A percentile compares a stretch with the other conserved stretches of the same genome.
Evolutionary conservation across 345 rosid species (phyloP).

Genomic region (Hibiscus trionum): DNA sequence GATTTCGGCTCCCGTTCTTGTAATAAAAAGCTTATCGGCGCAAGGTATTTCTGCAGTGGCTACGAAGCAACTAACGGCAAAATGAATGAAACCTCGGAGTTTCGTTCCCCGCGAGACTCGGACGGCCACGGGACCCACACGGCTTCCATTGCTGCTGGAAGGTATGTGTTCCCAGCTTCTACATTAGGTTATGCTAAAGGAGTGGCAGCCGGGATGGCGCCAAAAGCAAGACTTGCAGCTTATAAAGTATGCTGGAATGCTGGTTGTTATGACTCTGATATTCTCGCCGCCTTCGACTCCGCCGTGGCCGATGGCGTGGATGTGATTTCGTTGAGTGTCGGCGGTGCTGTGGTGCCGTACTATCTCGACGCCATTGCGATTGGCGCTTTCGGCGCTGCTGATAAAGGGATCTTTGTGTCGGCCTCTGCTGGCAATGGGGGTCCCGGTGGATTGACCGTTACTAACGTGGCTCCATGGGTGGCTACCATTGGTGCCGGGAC

Average conservation of each 20-base stretch:
- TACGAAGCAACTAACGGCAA: constrained; percentile 73
- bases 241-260: constrained; percentile 92
- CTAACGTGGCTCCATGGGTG: constrained; percentile 83
- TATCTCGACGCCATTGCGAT: constrained; percentile 86
- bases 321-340: constrained; percentile 76
- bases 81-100: constrained; percentile 63
- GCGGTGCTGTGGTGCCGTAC: constrained; percentile 81
- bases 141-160: constrained; percentile 70
- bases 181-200: constrained; percentile 82
- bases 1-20: constrained; percentile 44
- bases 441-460: constrained; percentile 71
- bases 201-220: constrained; percentile 88
- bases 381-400: constrained; percentile 70
- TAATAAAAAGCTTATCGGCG: constrained; percentile 76
- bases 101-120: constrained; percentile 72
- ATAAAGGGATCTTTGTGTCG: constrained; percentile 63
- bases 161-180: constrained; percentile 71
- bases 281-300: constrained; percentile 74
- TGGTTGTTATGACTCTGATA: constrained; percentile 93
- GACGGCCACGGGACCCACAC: constrained; percentile 93
- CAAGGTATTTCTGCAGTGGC: constrained; percentile 57
- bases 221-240: constrained; percentile 73
- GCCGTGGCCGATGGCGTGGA: constrained; percentile 82
- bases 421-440: constrained; percentile 94
- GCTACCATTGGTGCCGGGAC: constrained; percentile 83